A percentile compares a stretch with the other conserved stretches of the same genome.
These are phyloP conservation scores for Hypoxylon sp. DNA, from an alignment of 2,329 filamentous ascomycete species.

Conservation along the genomic window DNA sequence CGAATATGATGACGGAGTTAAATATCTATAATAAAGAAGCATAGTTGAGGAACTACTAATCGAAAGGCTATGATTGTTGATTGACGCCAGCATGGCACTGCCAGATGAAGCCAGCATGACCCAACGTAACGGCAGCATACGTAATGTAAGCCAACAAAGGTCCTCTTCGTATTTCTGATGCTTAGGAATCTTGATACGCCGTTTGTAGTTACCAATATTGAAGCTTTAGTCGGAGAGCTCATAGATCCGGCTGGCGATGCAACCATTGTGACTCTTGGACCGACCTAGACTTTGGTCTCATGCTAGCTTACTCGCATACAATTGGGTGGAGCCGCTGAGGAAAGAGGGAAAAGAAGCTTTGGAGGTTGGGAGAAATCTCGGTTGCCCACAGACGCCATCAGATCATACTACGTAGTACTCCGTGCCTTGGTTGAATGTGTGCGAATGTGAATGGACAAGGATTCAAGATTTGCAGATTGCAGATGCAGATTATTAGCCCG, in stretches of 20 bases:
- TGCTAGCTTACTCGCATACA: constrained; percentile 11
- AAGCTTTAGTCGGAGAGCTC: constrained; percentile 29
- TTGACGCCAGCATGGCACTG: constrained; percentile 29
- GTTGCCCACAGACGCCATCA: constrained; percentile 37
- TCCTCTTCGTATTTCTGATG: constrained; percentile 11
- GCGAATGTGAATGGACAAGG: constrained; percentile 15
- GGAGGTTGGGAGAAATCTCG: constrained; percentile 32
- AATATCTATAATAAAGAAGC: constrained; percentile 16
- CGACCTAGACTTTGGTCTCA: constrained; percentile 35
- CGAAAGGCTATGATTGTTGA: constrained; percentile 3
- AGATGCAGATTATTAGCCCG: constrained; percentile 30
- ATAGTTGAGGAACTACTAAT: constrained; percentile 3
- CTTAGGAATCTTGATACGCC: constrained; percentile 17
- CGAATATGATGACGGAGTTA: constrained; percentile 7
- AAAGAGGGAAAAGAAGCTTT: constrained; percentile 38
- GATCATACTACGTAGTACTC: constrained; percentile 33
- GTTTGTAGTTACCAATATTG: constrained; percentile 12
- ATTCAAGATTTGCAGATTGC: constrained; percentile 1
- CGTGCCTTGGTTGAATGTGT: constrained; percentile 13
- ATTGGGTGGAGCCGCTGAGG: constrained; percentile 29
- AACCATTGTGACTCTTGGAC: constrained; percentile 34
- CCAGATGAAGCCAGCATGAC: constrained; percentile 9
- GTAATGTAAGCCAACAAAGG: constrained; percentile 13
- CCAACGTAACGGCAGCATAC: constrained; percentile 23
- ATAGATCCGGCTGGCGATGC: constrained; percentile 41